Conservation (phyloP, 345 rosid genomes). For the Aegle marmelos region DNA sequence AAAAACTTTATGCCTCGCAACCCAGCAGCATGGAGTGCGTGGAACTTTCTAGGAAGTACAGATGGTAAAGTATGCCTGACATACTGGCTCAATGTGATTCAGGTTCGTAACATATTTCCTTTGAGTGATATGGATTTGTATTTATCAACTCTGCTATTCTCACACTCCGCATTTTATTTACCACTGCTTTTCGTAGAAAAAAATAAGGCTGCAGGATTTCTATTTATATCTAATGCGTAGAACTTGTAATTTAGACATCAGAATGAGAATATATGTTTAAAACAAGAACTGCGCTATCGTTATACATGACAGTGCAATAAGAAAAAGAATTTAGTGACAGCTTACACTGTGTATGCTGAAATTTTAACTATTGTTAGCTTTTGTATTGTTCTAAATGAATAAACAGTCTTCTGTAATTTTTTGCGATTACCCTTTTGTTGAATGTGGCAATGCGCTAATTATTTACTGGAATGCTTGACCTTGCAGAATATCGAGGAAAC, state of each 20-base stretch:
- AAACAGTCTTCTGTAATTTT: neutral
- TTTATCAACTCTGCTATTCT: neutral
- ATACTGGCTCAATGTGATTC: constrained; percentile 92
- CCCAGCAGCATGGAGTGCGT: constrained; percentile 85
- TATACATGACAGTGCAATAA: too few relatives aligned
- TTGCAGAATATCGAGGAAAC: constrained; percentile 78
- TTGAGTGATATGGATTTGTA: neutral
- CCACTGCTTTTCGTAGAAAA: neutral
- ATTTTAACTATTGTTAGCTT: neutral
- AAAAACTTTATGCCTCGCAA: constrained; percentile 72
- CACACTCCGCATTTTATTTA: neutral
- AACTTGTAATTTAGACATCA: neutral
- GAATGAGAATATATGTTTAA: neutral
- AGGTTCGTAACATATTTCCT: constrained; percentile 44
- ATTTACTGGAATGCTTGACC: neutral
- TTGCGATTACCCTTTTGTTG: too few relatives aligned
- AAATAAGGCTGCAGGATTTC: neutral
- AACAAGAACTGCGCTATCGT: too few relatives aligned
- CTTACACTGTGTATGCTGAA: too few relatives aligned
- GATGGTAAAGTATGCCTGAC: constrained; percentile 68
- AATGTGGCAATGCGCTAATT: neutral
- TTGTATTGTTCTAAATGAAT: neutral
- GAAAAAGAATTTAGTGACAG: too few relatives aligned
- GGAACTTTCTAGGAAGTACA: constrained; percentile 85
- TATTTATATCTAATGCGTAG: neutral